These are phyloP conservation scores for Mycena indigotica DNA, from an alignment of 768 basidiomycete genomes.

Conservation along the genomic window DNA sequence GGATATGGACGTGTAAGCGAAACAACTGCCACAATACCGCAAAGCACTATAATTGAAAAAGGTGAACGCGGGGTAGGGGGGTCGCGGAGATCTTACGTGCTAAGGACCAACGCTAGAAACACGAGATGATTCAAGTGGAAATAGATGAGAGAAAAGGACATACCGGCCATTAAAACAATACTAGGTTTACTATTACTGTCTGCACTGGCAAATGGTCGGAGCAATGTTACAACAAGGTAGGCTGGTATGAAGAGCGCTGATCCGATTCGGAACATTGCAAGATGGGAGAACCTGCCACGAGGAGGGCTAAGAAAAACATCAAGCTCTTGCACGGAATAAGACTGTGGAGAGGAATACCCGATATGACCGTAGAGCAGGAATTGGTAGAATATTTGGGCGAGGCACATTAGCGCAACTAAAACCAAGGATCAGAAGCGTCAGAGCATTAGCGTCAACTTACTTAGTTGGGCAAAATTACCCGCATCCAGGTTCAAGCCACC, in stretches of 20 bases:
- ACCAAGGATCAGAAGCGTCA: slow-evolving; percentile 12
- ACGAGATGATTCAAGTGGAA: slow-evolving; percentile 9
- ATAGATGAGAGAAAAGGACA: slow-evolving; percentile 30
- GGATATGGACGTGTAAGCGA: slow-evolving; percentile 88
- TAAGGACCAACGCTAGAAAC: slow-evolving; percentile 62
- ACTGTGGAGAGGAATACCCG: slow-evolving; percentile 43
- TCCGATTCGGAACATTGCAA: slow-evolving; percentile 89
- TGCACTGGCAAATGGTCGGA: slow-evolving; percentile 71
- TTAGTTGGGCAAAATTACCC: slow-evolving; percentile 89
- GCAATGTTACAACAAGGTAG: slow-evolving; percentile 78
- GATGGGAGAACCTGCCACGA: slow-evolving; percentile 77
- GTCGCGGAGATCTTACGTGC: slow-evolving; percentile 64
- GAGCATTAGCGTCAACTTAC: slow-evolving; percentile 37
- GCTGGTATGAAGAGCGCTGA: slow-evolving; percentile 86
- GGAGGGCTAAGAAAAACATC: slow-evolving; percentile 59
- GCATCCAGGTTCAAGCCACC: slow-evolving; percentile 94
- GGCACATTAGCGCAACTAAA: slow-evolving; percentile 87
- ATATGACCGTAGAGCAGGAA: slow-evolving; percentile 85
- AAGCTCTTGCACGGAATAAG: neutral
- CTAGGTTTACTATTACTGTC: slow-evolving; percentile 63
- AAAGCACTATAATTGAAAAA: slow-evolving; percentile 57
- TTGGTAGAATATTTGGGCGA: slow-evolving; percentile 91
- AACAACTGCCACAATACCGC: slow-evolving; percentile 85
- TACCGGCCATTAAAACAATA: slow-evolving; percentile 79
- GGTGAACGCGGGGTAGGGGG: slow-evolving; percentile 7